phyloP scores from a whole-genome alignment of 164 flowering plant genomes.

The Warburgia ugandensis region DNA sequence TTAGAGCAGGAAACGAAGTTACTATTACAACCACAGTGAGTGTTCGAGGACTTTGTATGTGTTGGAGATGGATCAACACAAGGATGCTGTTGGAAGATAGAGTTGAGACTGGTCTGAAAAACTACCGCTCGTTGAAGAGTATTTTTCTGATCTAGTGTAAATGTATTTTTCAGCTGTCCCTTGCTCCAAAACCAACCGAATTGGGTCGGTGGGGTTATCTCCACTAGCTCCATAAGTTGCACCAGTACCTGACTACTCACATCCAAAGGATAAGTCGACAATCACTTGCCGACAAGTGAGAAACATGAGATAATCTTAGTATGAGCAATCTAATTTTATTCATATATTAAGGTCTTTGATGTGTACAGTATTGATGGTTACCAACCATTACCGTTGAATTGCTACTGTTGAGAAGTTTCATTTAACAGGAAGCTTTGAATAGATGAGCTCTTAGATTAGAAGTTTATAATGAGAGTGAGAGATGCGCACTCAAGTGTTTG shows the following conservation, averaged over 20 bases:
- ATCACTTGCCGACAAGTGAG: neutral
- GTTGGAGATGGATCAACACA: slow-evolving; percentile 35
- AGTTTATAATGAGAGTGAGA: too few species aligned
- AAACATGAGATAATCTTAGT: too few species aligned
- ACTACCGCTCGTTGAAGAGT: slow-evolving; percentile 21
- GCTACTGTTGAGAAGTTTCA: too few species aligned
- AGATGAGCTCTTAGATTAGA: too few species aligned
- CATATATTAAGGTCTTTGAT: slow-evolving; percentile 72
- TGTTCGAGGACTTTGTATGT: slow-evolving; percentile 18
- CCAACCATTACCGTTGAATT: too few species aligned
- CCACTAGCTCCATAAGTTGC: slow-evolving; percentile 13
- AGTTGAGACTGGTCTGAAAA: slow-evolving; percentile 25
- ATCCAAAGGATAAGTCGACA: slow-evolving; percentile 7
- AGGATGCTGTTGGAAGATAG: slow-evolving; percentile 23
- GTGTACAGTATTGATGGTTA: slow-evolving; percentile 87
- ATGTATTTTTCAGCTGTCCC: slow-evolving; percentile 2
- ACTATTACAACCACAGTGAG: too few species aligned
- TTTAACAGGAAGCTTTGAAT: too few species aligned
- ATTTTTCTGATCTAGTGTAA: slow-evolving; percentile 20
- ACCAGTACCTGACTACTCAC: slow-evolving; percentile 18
- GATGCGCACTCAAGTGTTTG: too few species aligned
- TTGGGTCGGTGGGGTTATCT: slow-evolving; percentile 9
- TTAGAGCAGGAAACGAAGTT: too few species aligned
- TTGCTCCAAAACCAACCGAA: slow-evolving; percentile 9
- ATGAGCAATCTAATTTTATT: too few species aligned